These are phyloP conservation scores for Rhizomucor pusillus DNA, from an alignment of 371 early-diverging fungal genomes.

Conservation along the genomic window DNA sequence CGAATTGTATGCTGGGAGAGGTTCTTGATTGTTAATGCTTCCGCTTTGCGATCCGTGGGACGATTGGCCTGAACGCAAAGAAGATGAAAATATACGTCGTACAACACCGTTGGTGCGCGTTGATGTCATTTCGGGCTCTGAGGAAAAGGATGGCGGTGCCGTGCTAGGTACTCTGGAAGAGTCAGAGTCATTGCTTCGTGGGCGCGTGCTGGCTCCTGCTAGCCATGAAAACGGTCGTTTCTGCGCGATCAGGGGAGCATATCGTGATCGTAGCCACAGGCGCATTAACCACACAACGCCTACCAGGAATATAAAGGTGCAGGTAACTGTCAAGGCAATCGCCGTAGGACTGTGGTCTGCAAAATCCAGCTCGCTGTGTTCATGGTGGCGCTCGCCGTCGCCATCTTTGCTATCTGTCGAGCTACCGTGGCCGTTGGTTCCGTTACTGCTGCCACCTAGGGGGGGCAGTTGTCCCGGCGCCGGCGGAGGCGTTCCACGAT, in stretches of 20 bases:
- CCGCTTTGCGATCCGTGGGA: too few relatives aligned
- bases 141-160: slow-evolving; percentile 37
- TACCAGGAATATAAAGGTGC: slow-evolving; percentile 19
- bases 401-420: not conserved
- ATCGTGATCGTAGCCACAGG: slow-evolving; percentile 14
- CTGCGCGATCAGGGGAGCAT: slow-evolving; percentile 4
- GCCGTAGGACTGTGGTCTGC: slow-evolving; percentile 21
- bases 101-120: slow-evolving; percentile 1
- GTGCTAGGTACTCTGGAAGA: slow-evolving; percentile 20
- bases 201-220: not conserved
- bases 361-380: slow-evolving; percentile 3
- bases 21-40: slow-evolving; percentile 12
- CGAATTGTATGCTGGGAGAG: slow-evolving; percentile 34
- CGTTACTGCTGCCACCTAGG: not conserved
- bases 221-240: slow-evolving; percentile 4
- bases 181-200: not conserved
- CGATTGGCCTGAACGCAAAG: slow-evolving; percentile 18
- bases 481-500: slow-evolving; percentile 20
- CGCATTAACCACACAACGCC: slow-evolving; percentile 17
- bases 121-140: slow-evolving; percentile 25
- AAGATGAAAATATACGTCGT: not conserved
- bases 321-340: slow-evolving; percentile 25
- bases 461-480: slow-evolving; percentile 17
- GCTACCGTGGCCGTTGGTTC: not conserved
- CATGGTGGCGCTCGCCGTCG: slow-evolving; percentile 16